Evolutionary conservation across 2,329 filamentous ascomycete genomes (phyloP).

Genomic region (Diaporthe citrichinensis): DNA sequence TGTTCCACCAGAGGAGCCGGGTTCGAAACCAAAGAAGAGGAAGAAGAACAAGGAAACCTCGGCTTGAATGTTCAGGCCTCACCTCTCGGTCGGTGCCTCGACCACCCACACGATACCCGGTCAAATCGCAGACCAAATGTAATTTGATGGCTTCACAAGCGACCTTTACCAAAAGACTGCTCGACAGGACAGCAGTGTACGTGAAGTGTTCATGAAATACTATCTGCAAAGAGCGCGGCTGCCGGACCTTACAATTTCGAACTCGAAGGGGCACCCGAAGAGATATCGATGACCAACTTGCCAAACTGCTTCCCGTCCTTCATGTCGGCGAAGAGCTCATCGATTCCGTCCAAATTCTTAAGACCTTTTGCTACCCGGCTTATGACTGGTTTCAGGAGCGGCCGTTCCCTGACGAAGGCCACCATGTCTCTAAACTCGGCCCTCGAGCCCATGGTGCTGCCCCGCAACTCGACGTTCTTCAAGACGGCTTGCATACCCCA

Average conservation of each 20-base stretch:
- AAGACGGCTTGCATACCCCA: slow-evolving; percentile 88
- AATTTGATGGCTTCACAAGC: slow-evolving; percentile 28
- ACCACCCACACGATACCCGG: slow-evolving; percentile 40
- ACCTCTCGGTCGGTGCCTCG: slow-evolving; percentile 12
- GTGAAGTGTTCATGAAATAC: not conserved
- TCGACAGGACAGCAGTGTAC: not conserved
- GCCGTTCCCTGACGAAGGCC: slow-evolving; percentile 80
- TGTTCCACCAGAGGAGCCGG: slow-evolving; percentile 85
- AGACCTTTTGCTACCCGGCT: slow-evolving; percentile 81
- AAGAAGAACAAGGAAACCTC: slow-evolving; percentile 66
- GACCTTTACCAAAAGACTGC: not conserved
- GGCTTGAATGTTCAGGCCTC: slow-evolving; percentile 27
- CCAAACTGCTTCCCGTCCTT: slow-evolving; percentile 89
- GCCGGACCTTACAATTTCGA: slow-evolving; percentile 44
- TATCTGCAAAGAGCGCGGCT: not conserved
- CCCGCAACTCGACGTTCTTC: slow-evolving; percentile 88
- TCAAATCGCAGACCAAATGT: slow-evolving; percentile 38
- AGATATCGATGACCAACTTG: slow-evolving; percentile 87
- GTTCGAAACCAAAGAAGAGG: slow-evolving; percentile 74
- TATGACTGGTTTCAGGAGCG: slow-evolving; percentile 79
- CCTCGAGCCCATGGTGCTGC: slow-evolving; percentile 91
- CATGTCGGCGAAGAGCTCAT: slow-evolving; percentile 90
- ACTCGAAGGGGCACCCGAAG: slow-evolving; percentile 44
- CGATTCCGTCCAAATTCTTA: slow-evolving; percentile 82
- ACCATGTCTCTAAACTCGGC: slow-evolving; percentile 95